Evolutionary conservation across 2,329 filamentous ascomycete genomes (phyloP).

Genomic region (Colletotrichum sp.): DNA sequence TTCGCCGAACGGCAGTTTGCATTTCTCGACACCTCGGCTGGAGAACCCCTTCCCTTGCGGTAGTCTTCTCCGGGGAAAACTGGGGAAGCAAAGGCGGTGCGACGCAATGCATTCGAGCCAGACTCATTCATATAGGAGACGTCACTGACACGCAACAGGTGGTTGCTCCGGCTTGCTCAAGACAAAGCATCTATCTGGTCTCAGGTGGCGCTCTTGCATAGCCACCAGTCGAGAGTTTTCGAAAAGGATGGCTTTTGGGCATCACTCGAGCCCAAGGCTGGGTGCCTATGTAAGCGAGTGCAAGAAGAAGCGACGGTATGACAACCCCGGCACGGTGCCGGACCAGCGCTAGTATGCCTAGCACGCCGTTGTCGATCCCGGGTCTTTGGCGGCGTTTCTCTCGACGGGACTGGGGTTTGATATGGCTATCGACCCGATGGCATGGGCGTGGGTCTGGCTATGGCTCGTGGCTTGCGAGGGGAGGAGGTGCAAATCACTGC

Average conservation of each 20-base stretch:
- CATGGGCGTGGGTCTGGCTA: neutral
- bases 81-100: neutral
- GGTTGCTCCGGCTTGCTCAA: neutral
- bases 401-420: neutral
- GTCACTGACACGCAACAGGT: neutral
- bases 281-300: neutral
- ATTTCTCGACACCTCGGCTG: neutral
- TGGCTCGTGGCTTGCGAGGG: neutral
- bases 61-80: neutral
- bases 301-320: neutral
- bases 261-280: neutral
- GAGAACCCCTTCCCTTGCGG: neutral
- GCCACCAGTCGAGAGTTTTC: neutral
- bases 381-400: neutral
- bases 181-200: neutral
- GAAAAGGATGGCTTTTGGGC: neutral
- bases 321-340: neutral
- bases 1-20: neutral
- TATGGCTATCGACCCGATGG: neutral
- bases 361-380: neutral
- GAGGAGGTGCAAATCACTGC: neutral
- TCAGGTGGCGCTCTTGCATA: neutral
- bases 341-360: neutral
- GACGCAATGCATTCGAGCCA: neutral
- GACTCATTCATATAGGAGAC: neutral